phyloP scores from a whole-genome alignment of 371 early-diverging fungal genomes.

The Chytridium lagenaria region DNA sequence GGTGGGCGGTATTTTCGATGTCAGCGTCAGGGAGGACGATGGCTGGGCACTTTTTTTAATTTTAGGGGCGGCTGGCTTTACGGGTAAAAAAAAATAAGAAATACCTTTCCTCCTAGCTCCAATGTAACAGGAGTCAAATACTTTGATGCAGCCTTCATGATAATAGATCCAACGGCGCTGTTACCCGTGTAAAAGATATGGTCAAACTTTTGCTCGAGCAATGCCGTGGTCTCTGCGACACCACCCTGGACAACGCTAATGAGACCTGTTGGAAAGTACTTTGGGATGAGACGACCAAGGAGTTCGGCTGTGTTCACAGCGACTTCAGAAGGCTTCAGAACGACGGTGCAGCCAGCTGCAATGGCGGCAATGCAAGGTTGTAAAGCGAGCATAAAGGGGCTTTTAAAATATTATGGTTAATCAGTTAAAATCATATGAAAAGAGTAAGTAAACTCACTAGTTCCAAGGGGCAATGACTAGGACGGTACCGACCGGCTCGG shows the following conservation, averaged over 20 bases:
- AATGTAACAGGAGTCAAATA: slow-evolving; percentile 82
- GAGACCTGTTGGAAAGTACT: slow-evolving; percentile 74
- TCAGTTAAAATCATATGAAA: not conserved
- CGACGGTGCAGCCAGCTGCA: slow-evolving; percentile 88
- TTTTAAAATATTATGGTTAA: slow-evolving; percentile 55
- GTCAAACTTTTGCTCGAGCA: slow-evolving; percentile 77
- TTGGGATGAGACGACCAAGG: slow-evolving; percentile 67
- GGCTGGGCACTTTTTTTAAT: not conserved
- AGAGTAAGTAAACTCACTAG: slow-evolving; percentile 2
- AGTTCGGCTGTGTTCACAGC: slow-evolving; percentile 71
- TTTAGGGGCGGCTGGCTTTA: not conserved
- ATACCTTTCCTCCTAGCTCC: slow-evolving; percentile 87
- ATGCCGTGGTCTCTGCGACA: slow-evolving; percentile 73
- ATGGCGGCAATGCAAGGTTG: slow-evolving; percentile 84
- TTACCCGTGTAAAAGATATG: slow-evolving; percentile 92
- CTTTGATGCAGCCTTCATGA: slow-evolving; percentile 73
- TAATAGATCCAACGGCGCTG: slow-evolving; percentile 74
- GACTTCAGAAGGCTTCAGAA: slow-evolving; percentile 92
- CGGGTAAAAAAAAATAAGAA: slow-evolving; percentile 65
- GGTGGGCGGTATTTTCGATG: slow-evolving; percentile 15
- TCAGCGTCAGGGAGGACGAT: slow-evolving; percentile 12
- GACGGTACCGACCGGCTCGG: slow-evolving; percentile 82
- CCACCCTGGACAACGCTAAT: slow-evolving; percentile 81
- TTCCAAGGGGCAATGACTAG: slow-evolving; percentile 51
- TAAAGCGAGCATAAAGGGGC: slow-evolving; percentile 74